A percentile compares a stretch with the other conserved stretches of the same genome.
These are phyloP conservation scores for Limtongia smithiae DNA, from an alignment of 805 yeast genomes.

Conservation along the genomic window DNA sequence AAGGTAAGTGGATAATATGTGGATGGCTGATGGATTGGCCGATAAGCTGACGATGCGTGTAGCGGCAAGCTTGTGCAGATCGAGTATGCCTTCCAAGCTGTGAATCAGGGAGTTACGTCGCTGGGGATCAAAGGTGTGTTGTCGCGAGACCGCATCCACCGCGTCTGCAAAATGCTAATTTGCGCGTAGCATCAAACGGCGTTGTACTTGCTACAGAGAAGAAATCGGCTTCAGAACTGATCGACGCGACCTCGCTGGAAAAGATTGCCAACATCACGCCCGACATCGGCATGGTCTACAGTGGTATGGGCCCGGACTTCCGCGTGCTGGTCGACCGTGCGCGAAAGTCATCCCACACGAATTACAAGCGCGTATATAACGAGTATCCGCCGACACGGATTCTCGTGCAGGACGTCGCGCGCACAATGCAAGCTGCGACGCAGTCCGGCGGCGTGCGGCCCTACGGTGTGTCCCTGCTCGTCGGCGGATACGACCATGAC, in stretches of 20 bases:
- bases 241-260: conserved; percentile 67
- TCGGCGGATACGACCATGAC: conserved; percentile 87
- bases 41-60: conserved; percentile 8
- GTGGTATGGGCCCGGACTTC: conserved; percentile 99
- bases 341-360: conserved; percentile 86
- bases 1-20: conserved; percentile 50
- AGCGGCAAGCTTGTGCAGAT: conserved; percentile 97
- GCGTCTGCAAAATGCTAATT: background rate
- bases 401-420: conserved; percentile 90
- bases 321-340: conserved; percentile 91
- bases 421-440: conserved; percentile 97
- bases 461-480: conserved; percentile 90
- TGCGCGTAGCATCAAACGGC: conserved; percentile 76
- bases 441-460: conserved; percentile 99
- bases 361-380: conserved; percentile 87
- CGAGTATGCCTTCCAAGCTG: conserved; percentile 96
- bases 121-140: conserved; percentile 67
- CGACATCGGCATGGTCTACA: conserved; percentile 91
- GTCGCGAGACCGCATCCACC: no score
- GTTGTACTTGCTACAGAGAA: conserved; percentile 95
- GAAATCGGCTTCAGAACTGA: conserved; percentile 74
- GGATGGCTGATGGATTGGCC: background rate
- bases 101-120: conserved; percentile 95
- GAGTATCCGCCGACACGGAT: conserved; percentile 97
- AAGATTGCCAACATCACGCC: conserved; percentile 87